Conservation (phyloP, 1,284 basidiomycete species). For the Malassezia cuniculi region DNA sequence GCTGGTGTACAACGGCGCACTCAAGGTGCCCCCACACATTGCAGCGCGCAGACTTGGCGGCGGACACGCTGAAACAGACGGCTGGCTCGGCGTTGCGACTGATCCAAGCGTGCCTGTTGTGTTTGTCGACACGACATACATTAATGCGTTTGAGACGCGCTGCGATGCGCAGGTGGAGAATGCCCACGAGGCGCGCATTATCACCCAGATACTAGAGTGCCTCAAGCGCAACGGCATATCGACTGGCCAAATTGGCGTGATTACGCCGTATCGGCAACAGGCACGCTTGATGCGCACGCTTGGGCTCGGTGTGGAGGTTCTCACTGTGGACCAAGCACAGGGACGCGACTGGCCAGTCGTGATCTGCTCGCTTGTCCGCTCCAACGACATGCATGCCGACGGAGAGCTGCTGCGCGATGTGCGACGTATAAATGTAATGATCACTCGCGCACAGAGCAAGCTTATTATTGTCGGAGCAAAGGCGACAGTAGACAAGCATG, state of each 20-base stretch:
- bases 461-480: constrained; percentile 27
- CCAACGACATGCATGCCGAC: constrained; percentile 9
- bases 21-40: constrained; percentile 62
- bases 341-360: constrained; percentile 58
- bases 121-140: constrained; percentile 73
- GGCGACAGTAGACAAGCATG: constrained; percentile 15
- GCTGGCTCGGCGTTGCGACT: constrained; percentile 62
- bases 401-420: constrained; percentile 32
- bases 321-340: constrained; percentile 89
- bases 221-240: constrained; percentile 57
- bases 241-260: constrained; percentile 65
- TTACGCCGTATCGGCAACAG: constrained; percentile 87
- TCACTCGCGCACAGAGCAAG: constrained; percentile 51
- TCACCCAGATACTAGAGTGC: constrained; percentile 55
- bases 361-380: constrained; percentile 32
- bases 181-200: constrained; percentile 57
- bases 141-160: constrained; percentile 60
- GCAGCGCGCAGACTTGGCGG: constrained; percentile 52
- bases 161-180: constrained; percentile 82
- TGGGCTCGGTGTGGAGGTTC: constrained; percentile 53
- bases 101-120: constrained; percentile 66
- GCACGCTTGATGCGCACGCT: constrained; percentile 58
- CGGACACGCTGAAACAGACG: constrained; percentile 50
- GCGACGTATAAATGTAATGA: constrained; percentile 31
- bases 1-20: constrained; percentile 73